phyloP scores from a whole-genome alignment of 495 filamentous ascomycete species.

The Apiosordaria backusii region DNA sequence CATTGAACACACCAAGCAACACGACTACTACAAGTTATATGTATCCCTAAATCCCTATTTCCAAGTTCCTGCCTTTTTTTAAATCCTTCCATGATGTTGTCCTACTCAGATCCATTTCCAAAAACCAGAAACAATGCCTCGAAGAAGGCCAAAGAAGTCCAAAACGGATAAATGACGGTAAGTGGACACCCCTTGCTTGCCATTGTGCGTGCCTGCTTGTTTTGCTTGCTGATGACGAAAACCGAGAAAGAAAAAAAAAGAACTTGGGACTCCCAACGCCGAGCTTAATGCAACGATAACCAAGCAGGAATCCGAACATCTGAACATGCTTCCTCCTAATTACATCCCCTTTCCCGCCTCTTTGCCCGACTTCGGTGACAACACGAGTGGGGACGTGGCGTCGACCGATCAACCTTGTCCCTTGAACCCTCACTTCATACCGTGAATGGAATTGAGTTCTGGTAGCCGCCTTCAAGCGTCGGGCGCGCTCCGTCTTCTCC shows the following conservation, averaged over 20 bases:
- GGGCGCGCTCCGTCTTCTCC: slow-evolving; percentile 41
- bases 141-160: not conserved
- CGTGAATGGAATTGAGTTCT: not conserved
- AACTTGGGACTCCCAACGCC: not conserved
- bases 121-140: not conserved
- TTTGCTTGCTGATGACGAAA: not conserved
- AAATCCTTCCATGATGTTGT: not conserved
- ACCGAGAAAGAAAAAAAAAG: not conserved
- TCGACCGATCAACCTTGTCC: not conserved
- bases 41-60: not conserved
- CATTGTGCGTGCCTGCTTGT: not conserved
- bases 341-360: too few relatives aligned
- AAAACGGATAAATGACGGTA: not conserved
- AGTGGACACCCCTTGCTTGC: too few relatives aligned
- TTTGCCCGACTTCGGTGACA: not conserved
- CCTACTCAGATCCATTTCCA: not conserved
- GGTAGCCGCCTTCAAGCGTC: slow-evolving; percentile 17
- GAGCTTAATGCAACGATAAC: not conserved
- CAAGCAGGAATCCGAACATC: not conserved
- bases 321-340: not conserved
- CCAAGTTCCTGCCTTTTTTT: not conserved
- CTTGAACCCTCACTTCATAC: not conserved
- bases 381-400: not conserved
- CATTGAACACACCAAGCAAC: not conserved
- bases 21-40: not conserved